Conservation (phyloP, 2,329 filamentous ascomycete species). For the Trichoderma brevicompactum region DNA sequence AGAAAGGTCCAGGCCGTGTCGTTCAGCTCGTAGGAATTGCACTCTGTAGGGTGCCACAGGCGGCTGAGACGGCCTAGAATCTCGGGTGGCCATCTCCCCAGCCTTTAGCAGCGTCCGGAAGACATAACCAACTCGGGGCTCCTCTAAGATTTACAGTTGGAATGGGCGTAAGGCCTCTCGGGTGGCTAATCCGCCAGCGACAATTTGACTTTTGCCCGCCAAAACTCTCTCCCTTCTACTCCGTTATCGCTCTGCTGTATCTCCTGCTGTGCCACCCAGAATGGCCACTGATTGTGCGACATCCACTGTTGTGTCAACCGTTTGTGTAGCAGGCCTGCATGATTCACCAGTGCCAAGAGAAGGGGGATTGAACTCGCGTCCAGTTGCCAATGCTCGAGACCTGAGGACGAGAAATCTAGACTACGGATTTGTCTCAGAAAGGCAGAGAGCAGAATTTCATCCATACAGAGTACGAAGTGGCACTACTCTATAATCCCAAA, state of each 20-base stretch:
- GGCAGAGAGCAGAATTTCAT: background rate
- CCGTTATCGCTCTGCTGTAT: conserved; percentile 20
- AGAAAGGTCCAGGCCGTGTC: background rate
- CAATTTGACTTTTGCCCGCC: conserved; percentile 16
- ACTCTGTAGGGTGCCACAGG: conserved; percentile 1
- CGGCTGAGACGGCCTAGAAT: background rate
- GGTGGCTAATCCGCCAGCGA: conserved; percentile 7
- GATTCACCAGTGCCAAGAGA: conserved; percentile 21
- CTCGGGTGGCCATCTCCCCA: background rate
- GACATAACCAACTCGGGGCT: background rate
- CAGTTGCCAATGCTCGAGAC: conserved; percentile 14
- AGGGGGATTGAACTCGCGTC: background rate
- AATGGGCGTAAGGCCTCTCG: conserved; percentile 6
- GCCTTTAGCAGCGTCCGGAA: background rate
- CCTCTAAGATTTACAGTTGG: background rate
- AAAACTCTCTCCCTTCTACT: conserved; percentile 3
- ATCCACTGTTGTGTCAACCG: background rate
- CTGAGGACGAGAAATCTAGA: conserved; percentile 2
- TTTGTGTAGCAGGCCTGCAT: background rate
- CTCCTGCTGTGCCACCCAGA: conserved; percentile 5
- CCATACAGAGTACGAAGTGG: too few species aligned
- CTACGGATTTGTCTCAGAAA: conserved; percentile 8
- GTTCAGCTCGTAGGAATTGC: background rate
- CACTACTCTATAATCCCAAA: background rate
- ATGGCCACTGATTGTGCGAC: conserved; percentile 6